phyloP scores from a whole-genome alignment of 495 filamentous ascomycete genomes.

The Cercophora sp. region DNA sequence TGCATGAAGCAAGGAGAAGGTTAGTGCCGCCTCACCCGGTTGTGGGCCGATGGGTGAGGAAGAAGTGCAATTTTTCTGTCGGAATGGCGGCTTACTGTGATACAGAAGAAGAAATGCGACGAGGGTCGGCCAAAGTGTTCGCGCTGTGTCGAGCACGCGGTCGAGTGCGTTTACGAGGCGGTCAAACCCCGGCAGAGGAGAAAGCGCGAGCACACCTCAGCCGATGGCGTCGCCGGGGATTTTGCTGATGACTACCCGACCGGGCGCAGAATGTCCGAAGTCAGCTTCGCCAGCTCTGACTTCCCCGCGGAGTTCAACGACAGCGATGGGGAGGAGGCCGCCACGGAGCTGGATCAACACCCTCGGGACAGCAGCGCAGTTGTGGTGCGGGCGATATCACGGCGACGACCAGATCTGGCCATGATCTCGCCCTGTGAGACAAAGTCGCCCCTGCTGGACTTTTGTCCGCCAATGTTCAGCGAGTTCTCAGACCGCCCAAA shows the following conservation, averaged over 20 bases:
- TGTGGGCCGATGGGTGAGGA: background rate
- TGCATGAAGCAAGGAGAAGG: slow-evolving; percentile 34
- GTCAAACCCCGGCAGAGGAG: slow-evolving; percentile 55
- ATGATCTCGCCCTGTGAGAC: slow-evolving; percentile 47
- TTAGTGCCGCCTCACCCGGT: slow-evolving; percentile 2
- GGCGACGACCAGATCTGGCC: slow-evolving; percentile 33
- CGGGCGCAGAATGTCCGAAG: slow-evolving; percentile 17
- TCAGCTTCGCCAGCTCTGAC: slow-evolving; percentile 17
- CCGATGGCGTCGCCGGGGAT: background rate
- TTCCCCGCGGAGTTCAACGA: background rate
- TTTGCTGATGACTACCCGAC: slow-evolving; percentile 1
- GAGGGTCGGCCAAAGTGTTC: slow-evolving; percentile 56
- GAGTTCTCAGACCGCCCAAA: slow-evolving; percentile 54
- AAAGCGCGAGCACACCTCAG: slow-evolving; percentile 32
- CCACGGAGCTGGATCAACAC: background rate
- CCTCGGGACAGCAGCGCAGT: background rate
- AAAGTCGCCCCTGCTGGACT: slow-evolving; percentile 46
- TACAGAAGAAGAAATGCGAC: slow-evolving; percentile 64
- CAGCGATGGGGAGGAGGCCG: slow-evolving; percentile 2
- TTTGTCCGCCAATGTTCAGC: slow-evolving; percentile 47
- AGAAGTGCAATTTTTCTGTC: background rate
- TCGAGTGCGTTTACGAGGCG: slow-evolving; percentile 53
- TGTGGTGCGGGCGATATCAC: slow-evolving; percentile 23
- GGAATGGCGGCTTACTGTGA: background rate
- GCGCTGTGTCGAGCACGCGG: slow-evolving; percentile 51